Conservation (phyloP, 2,329 filamentous ascomycete species). For the Fonsecaea pugnacius region DNA sequence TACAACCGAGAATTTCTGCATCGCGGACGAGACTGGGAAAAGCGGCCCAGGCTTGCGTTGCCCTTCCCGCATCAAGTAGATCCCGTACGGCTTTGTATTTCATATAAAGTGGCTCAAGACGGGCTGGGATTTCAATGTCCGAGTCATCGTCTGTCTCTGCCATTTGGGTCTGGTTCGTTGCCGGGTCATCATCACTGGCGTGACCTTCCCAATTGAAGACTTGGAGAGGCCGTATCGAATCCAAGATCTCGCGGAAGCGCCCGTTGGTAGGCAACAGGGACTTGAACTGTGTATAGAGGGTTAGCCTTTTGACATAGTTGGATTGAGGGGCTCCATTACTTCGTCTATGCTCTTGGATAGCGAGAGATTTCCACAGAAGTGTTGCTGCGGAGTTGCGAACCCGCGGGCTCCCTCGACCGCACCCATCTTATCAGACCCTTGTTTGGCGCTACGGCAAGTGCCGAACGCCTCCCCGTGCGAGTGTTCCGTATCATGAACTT, state of each 20-base stretch:
- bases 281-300: slow-evolving; percentile 27
- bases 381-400: slow-evolving; percentile 13
- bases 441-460: not conserved
- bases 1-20: slow-evolving; percentile 28
- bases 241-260: slow-evolving; percentile 15
- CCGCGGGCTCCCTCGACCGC: slow-evolving; percentile 8
- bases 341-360: slow-evolving; percentile 29
- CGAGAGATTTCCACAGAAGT: slow-evolving; percentile 27
- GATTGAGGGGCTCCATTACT: slow-evolving; percentile 9
- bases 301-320: not conserved
- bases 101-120: slow-evolving; percentile 20
- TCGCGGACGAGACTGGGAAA: slow-evolving; percentile 26
- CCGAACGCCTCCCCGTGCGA: slow-evolving; percentile 11
- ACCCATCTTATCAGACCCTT: slow-evolving; percentile 6
- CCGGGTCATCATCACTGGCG: not conserved
- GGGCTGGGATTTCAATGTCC: not conserved
- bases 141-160: slow-evolving; percentile 7
- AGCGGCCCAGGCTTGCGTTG: slow-evolving; percentile 28
- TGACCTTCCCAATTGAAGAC: slow-evolving; percentile 18
- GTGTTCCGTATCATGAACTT: slow-evolving; percentile 7
- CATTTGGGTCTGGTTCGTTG: not conserved
- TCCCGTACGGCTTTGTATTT: slow-evolving; percentile 21
- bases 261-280: slow-evolving; percentile 16
- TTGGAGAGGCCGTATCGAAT: slow-evolving; percentile 19
- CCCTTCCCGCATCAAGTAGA: slow-evolving; percentile 25